Percentiles rank a stretch among this genome's conserved stretches.
Conservation (phyloP, 306 rosid genomes). For the Alnus rubra region DNA sequence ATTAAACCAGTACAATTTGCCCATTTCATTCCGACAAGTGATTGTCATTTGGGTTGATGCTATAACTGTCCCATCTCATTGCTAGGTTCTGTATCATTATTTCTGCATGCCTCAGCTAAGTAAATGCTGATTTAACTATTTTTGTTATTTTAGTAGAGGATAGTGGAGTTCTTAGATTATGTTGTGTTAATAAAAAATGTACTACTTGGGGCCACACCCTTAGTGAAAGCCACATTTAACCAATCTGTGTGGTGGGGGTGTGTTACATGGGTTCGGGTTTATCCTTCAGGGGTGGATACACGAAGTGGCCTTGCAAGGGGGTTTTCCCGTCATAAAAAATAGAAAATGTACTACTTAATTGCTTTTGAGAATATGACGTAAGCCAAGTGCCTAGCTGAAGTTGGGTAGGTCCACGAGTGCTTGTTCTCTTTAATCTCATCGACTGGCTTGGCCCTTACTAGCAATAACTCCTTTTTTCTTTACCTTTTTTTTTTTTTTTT, state of each 20-base stretch:
- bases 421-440: neutral
- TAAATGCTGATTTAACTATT: neutral
- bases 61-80: neutral
- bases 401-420: neutral
- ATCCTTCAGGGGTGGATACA: too few relatives aligned
- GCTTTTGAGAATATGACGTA: neutral
- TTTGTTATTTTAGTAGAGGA: neutral
- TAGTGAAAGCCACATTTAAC: too few relatives aligned
- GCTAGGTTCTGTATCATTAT: neutral
- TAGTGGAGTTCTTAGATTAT: neutral
- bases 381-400: neutral
- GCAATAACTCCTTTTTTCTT: neutral
- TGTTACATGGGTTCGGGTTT: too few relatives aligned
- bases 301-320: too few relatives aligned
- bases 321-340: too few relatives aligned
- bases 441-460: neutral
- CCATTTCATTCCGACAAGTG: neutral
- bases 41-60: neutral
- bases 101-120: neutral
- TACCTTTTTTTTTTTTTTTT: too few relatives aligned
- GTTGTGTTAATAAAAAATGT: too few relatives aligned
- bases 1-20: neutral
- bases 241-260: too few relatives aligned
- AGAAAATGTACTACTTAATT: neutral
- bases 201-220: too few relatives aligned